Conservation (phyloP, 2,329 filamentous ascomycete genomes). For the Hortaea werneckii region DNA sequence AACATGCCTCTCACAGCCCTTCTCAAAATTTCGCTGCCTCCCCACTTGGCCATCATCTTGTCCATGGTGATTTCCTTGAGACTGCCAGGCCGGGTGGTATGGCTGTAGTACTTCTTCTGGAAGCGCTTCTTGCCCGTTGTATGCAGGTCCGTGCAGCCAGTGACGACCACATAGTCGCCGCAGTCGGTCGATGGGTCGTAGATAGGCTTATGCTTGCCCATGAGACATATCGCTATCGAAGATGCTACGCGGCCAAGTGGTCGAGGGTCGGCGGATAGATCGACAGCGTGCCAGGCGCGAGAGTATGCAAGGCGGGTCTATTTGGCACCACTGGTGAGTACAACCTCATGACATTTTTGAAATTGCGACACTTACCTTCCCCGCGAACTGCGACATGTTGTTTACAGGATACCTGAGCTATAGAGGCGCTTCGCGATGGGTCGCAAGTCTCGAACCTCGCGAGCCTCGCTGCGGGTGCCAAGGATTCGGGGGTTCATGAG, state of each 20-base stretch:
- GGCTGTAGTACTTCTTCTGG: conserved; percentile 93
- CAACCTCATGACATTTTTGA: background rate
- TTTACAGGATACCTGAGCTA: background rate
- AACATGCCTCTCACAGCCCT: conserved; percentile 95
- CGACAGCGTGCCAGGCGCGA: conserved; percentile 85
- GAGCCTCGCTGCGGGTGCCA: background rate
- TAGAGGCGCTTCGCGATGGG: background rate
- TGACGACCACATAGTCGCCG: conserved; percentile 92
- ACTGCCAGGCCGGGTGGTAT: conserved; percentile 81
- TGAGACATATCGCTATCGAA: conserved; percentile 74
- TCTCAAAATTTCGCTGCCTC: conserved; percentile 80
- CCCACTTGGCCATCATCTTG: conserved; percentile 84
- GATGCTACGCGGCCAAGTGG: conserved; percentile 85
- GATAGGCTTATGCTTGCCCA: conserved; percentile 99
- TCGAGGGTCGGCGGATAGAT: conserved; percentile 57
- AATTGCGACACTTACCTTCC: conserved; percentile 6
- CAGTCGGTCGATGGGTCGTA: conserved; percentile 96
- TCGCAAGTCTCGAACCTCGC: background rate
- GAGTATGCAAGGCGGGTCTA: conserved; percentile 95
- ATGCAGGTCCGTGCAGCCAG: conserved; percentile 76
- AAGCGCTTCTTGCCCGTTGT: conserved; percentile 84
- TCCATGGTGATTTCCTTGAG: conserved; percentile 90
- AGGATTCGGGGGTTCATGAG: background rate
- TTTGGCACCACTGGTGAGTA: background rate
- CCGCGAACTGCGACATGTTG: conserved; percentile 13